A percentile compares a stretch with the other conserved stretches of the same genome.
Conservation (phyloP, 2,329 filamentous ascomycete species). For the Microcera coccophila region DNA sequence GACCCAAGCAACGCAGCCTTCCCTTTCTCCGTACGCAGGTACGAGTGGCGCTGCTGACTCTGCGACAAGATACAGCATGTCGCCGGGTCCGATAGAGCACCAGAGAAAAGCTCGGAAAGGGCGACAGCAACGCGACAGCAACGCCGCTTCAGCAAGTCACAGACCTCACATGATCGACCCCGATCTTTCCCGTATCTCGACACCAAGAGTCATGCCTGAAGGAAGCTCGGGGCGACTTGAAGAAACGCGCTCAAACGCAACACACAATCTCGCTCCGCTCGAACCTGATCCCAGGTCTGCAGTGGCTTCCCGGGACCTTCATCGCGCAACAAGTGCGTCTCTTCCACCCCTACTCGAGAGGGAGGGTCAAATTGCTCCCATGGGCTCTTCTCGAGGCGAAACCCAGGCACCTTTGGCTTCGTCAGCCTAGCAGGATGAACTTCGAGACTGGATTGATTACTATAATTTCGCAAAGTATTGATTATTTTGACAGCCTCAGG, state of each 20-base stretch:
- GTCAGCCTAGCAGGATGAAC: slow-evolving; percentile 1
- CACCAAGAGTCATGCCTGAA: slow-evolving; percentile 8
- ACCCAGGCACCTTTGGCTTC: slow-evolving; percentile 3
- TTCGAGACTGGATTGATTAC: no score
- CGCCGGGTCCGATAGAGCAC: neutral
- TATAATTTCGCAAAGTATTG: no score
- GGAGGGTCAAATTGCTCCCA: neutral
- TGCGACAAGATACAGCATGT: slow-evolving; percentile 5
- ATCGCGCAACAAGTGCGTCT: slow-evolving; percentile 1
- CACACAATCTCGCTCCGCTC: slow-evolving; percentile 6
- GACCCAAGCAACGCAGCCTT: neutral
- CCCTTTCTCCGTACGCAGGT: neutral
- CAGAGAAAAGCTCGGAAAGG: neutral
- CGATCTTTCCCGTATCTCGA: neutral
- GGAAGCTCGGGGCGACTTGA: slow-evolving; percentile 1
- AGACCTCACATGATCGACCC: neutral
- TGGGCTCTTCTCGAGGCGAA: slow-evolving; percentile 3
- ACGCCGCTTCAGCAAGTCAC: slow-evolving; percentile 3
- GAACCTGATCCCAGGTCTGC: slow-evolving; percentile 6
- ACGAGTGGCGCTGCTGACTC: neutral
- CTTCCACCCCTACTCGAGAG: slow-evolving; percentile 7
- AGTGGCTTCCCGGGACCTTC: neutral
- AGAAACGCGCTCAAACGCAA: neutral
- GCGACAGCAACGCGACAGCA: slow-evolving; percentile 1
- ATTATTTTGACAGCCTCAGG: no score